Evolutionary conservation across 768 basidiomycete genomes (phyloP), one percentile per base, ranked within the genome.

Genomic region (Serendipita sp.): DNA sequence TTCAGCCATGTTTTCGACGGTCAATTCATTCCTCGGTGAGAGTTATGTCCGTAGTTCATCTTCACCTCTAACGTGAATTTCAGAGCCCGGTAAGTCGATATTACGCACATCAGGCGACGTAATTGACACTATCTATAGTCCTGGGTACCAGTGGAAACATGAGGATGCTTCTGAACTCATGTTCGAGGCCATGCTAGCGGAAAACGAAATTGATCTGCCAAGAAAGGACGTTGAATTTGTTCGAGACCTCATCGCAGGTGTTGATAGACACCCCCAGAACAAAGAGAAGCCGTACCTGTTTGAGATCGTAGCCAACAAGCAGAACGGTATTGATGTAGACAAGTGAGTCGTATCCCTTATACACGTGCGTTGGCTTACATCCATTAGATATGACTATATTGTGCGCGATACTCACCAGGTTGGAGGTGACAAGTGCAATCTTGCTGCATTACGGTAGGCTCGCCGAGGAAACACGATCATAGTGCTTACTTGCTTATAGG

Each of bases 1-100:
- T 91, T 86, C 83, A 86, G 83, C 65, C 90, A 92, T 71, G 84
- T 91, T 5, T 92, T 87, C 85, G 89, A 92, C 67, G 74, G 75
- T 4, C 69, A 76, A 62, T 90, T 88, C 71, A 88, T 92, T 62
- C 87, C 87, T 0, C 3, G 83, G 81, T 0, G 66, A 82, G 88
- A 88, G 69, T 50, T n/a, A 18, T 8, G 48, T 5, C 13, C 13
- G 13, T 31, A 50, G 6, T 18, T 50, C n/a, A n/a, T 18, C 48
- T 50, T 8, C 6, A 18, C n/a, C 3, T 5, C 29, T 50, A n/a
- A 50, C 5, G 5, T n/a, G 18, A 8, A 50, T 13, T 8, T 18
- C n/a, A 50, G 48, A 5, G 48, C 48, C 29, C 48, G 48, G 48
- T 50, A 31, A 50, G n/a, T 6, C n/a, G 18, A 18, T 50, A 8